These are phyloP conservation scores for Suillus subaureus DNA, from an alignment of 768 basidiomycete genomes.

Conservation along the genomic window DNA sequence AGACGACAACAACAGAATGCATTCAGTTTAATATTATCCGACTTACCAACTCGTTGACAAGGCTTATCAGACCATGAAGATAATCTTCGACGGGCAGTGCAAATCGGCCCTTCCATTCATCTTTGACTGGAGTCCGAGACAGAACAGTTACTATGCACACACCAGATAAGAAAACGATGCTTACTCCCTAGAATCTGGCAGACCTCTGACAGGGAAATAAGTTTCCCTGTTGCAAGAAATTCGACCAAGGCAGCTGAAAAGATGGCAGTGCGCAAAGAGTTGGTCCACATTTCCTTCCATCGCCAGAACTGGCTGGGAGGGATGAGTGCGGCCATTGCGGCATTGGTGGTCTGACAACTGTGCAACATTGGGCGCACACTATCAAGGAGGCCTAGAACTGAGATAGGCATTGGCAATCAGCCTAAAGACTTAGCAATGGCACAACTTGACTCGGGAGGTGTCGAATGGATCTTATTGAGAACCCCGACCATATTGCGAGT, in stretches of 20 bases:
- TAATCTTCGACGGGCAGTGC: slow-evolving; percentile 75
- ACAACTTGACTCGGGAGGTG: slow-evolving; percentile 60
- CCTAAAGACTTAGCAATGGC: slow-evolving; percentile 10
- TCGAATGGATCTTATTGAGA: slow-evolving; percentile 81
- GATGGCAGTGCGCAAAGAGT: slow-evolving; percentile 64
- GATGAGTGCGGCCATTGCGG: slow-evolving; percentile 56
- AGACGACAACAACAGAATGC: not conserved
- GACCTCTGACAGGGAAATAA: slow-evolving; percentile 57
- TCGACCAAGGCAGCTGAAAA: slow-evolving; percentile 68
- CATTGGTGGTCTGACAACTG: slow-evolving; percentile 53
- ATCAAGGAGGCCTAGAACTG: slow-evolving; percentile 65
- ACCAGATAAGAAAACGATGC: slow-evolving; percentile 27
- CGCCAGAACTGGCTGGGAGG: slow-evolving; percentile 79
- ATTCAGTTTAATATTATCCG: not conserved
- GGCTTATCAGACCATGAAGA: slow-evolving; percentile 73
- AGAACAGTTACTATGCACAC: not conserved
- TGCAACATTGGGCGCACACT: slow-evolving; percentile 56
- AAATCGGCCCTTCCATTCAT: slow-evolving; percentile 70
- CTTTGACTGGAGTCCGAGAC: slow-evolving; percentile 50
- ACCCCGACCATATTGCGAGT: slow-evolving; percentile 71
- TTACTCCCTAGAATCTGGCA: slow-evolving; percentile 67
- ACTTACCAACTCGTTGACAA: slow-evolving; percentile 80
- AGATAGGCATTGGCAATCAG: slow-evolving; percentile 15
- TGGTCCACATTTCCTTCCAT: slow-evolving; percentile 85
- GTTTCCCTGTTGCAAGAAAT: slow-evolving; percentile 59